Percentiles rank a stretch among this genome's conserved stretches.
These are phyloP conservation scores for Phytophthora ohioensis DNA, from an alignment of 352 stramenopile species.

Conservation along the genomic window DNA sequence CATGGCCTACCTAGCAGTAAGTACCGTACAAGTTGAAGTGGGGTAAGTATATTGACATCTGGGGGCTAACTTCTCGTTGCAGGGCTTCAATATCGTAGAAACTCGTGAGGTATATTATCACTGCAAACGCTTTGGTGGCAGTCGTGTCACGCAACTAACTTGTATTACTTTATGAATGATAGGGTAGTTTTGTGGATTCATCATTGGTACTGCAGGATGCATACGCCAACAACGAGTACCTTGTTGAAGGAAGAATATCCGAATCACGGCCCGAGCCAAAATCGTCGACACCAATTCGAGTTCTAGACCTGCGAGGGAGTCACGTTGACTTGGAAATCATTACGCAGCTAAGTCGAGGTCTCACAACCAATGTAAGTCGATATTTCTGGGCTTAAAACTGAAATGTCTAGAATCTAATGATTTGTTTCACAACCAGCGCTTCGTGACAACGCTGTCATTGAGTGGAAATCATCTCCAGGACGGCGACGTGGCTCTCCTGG, in stretches of 20 bases:
- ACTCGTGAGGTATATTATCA: conserved; percentile 40
- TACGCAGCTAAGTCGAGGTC: conserved; percentile 45
- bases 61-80: not conserved
- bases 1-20: conserved; percentile 59
- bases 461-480: conserved; percentile 78
- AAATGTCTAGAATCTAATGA: not conserved
- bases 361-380: conserved; percentile 63
- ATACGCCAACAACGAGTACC: conserved; percentile 10
- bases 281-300: conserved; percentile 20
- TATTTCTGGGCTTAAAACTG: not conserved
- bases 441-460: conserved; percentile 63
- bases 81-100: conserved; percentile 52
- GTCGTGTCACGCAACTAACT: not conserved
- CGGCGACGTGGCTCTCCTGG: conserved; percentile 55
- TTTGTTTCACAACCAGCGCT: conserved; percentile 42
- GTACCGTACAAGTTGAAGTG: not conserved
- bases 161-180: not conserved
- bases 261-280: conserved; percentile 1
- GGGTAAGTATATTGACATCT: not conserved
- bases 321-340: conserved; percentile 56
- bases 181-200: conserved; percentile 48
- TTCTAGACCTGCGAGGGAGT: conserved; percentile 65
- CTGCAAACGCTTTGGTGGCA: not conserved
- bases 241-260: conserved; percentile 15
- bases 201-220: conserved; percentile 14